phyloP scores from a whole-genome alignment of 257 asterid genomes.

The Coffea eugenioides region DNA sequence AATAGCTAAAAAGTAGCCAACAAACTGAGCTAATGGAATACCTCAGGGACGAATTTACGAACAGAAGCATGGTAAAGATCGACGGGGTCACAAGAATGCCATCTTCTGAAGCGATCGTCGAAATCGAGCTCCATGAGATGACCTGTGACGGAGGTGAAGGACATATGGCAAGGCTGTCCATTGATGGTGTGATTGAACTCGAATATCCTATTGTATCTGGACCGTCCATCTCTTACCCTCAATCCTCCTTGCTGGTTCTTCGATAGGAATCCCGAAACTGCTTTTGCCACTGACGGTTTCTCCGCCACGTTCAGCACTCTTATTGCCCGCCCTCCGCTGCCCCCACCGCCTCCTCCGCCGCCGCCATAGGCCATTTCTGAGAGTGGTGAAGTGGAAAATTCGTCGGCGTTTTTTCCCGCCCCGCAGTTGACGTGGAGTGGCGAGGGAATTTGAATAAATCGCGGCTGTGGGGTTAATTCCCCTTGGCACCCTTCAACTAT shows the following conservation, averaged over 20 bases:
- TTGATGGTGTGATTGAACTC: conserved; percentile 66
- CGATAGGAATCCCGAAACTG: conserved; percentile 78
- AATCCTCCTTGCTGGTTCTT: conserved; percentile 59
- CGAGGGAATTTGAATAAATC: too few relatives aligned
- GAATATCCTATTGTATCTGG: conserved; percentile 80
- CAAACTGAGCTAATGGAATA: conserved; percentile 6
- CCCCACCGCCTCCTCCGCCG: conserved; percentile 42
- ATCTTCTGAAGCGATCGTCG: conserved; percentile 77
- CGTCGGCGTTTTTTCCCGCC: too few relatives aligned
- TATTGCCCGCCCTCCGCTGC: conserved; percentile 49
- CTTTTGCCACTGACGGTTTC: conserved; percentile 97
- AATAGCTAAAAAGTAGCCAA: too few relatives aligned
- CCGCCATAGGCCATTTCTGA: conserved; percentile 20
- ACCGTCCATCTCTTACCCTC: conserved; percentile 75
- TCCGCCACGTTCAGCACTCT: conserved; percentile 95
- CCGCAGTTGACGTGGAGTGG: too few relatives aligned
- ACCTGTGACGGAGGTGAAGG: conserved; percentile 91
- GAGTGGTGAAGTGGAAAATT: background rate
- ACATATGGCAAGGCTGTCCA: conserved; percentile 69
- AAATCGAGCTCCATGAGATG: conserved; percentile 97
- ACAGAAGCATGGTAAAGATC: conserved; percentile 86
- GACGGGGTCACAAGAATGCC: conserved; percentile 96
- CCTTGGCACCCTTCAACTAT: too few relatives aligned
- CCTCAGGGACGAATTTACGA: conserved; percentile 82
- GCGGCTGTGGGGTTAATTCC: too few relatives aligned